phyloP scores from a whole-genome alignment of 176 grass and related monocot genomes.

The Eremochloa ophiuroides region DNA sequence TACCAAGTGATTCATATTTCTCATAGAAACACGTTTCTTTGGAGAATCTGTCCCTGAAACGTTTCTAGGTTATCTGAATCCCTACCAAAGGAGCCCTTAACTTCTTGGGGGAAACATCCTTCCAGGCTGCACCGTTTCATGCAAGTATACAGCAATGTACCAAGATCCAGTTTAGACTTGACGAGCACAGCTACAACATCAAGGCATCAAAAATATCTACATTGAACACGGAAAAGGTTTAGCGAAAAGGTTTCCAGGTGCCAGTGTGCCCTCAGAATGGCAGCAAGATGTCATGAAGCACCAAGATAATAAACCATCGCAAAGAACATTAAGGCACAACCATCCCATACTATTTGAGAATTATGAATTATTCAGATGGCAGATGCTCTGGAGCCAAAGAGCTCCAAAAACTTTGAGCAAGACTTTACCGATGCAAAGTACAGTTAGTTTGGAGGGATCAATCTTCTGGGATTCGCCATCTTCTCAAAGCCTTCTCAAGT shows the following conservation, averaged over 20 bases:
- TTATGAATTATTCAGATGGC: background rate
- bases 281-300: background rate
- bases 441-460: background rate
- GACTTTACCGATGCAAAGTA: background rate
- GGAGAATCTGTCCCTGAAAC: too few species aligned
- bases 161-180: background rate
- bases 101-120: too few species aligned
- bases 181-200: background rate
- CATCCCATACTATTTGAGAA: background rate
- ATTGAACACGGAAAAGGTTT: background rate
- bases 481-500: constrained; percentile 49
- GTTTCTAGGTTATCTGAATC: too few species aligned
- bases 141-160: background rate
- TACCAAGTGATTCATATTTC: too few species aligned
- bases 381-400: background rate
- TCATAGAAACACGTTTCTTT: too few species aligned
- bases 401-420: background rate
- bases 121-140: background rate
- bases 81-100: too few species aligned
- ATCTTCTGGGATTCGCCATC: constrained; percentile 49
- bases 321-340: background rate
- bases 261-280: background rate
- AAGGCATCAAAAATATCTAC: background rate
- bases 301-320: background rate
- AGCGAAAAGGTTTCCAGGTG: background rate